phyloP scores from a whole-genome alignment of 495 filamentous ascomycete species.

The Penicillium herquei region DNA sequence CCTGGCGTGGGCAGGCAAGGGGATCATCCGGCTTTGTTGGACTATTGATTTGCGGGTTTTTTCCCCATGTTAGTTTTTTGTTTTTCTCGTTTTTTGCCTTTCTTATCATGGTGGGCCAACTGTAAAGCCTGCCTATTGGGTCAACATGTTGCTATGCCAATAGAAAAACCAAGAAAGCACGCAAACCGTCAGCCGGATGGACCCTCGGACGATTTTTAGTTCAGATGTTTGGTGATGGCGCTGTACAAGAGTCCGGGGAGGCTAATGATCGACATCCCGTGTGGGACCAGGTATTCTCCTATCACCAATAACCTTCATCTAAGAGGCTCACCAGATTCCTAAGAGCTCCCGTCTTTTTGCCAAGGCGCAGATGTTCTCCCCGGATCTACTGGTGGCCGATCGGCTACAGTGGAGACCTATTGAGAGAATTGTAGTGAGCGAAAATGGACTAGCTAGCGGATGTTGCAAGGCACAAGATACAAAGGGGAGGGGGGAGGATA shows the following conservation, averaged over 20 bases:
- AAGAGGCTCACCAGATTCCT: slow-evolving; percentile 6
- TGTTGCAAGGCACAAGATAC: not conserved
- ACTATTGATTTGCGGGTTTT: slow-evolving; percentile 12
- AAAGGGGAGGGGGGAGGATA: not conserved
- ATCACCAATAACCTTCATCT: slow-evolving; percentile 9
- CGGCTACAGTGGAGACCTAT: not conserved
- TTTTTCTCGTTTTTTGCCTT: not conserved
- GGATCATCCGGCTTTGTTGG: slow-evolving; percentile 8
- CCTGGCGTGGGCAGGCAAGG: slow-evolving; percentile 10
- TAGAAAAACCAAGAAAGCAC: not conserved
- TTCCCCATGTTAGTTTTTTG: not conserved
- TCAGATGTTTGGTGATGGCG: not conserved
- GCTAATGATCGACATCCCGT: slow-evolving; percentile 18
- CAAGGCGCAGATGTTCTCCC: not conserved
- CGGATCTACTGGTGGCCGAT: not conserved
- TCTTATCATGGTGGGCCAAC: not conserved
- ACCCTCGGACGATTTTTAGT: slow-evolving; percentile 9
- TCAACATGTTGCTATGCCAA: slow-evolving; percentile 3
- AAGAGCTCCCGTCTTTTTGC: not conserved
- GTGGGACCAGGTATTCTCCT: slow-evolving; percentile 10
- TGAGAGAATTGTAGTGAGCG: not conserved
- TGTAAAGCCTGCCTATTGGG: not conserved
- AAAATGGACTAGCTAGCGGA: not conserved
- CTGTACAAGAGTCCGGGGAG: slow-evolving; percentile 12
- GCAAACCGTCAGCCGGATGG: slow-evolving; percentile 9